Base-by-base conservation (phyloP, 129 eudicot species). In the Centella asiatica region DNA sequence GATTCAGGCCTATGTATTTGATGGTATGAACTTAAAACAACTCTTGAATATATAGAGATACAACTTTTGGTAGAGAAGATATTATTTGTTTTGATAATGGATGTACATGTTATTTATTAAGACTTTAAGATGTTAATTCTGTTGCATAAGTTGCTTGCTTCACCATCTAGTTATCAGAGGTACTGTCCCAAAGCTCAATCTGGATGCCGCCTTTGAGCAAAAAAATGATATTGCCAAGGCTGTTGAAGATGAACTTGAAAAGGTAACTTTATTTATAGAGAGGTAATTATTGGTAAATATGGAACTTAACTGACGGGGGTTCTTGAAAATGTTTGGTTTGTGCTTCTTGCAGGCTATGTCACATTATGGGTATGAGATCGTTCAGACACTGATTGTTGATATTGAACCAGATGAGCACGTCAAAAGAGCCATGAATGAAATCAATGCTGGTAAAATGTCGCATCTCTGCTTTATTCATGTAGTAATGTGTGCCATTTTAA, bases 371-470 rank as follows among this genome's bases (percentile, higher is more conserved):
- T 90, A 62, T 53, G 93, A 90, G 82, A 86, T 90, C 54, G 97
- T 85, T 56, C 97, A 86, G 69, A 90, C 93, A 31, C 71, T 90
- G 67, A 90, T 90, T 65, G 93, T 85, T 48, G 97, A 89, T 64
- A 85, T 89, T 25, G 95, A 82, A 61, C 95, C 97, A 1, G 97
- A 89, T 77, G 97, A 80, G 69, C 93, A 84, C 66, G 97, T 90
- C 17, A 90, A 86, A 83, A 82, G 87, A 77, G 97, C 97, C 26
- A 90, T 90, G 97, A 90, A 90, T 60, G 97, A 90, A 71, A 90
- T 90, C 78, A 90, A 90, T 73, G 97, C 97, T 4, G 97, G 97
- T 90, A 80, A 62, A 44, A 23, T 58, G 42, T 29, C 39, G 15
- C 27, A 31, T 55, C 1, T 42, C 3, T 39, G 10, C 15, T 42